Evolutionary conservation across 75 land plant genomes (phyloP).

Genomic region (Isoetes taiwanensis): DNA sequence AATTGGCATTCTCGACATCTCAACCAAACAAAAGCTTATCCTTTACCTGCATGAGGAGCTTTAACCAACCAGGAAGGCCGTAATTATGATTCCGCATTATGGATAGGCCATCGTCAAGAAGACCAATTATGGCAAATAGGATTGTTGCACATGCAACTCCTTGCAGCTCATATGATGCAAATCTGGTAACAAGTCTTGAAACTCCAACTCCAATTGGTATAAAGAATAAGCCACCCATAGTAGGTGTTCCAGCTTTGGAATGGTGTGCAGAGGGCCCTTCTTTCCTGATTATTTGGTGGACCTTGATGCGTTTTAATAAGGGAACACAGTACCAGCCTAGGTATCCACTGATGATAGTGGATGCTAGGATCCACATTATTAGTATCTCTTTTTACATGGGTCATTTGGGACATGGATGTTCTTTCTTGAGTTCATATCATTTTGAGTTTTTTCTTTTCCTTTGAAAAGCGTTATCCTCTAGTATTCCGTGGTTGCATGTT

Average conservation of each 20-base stretch:
- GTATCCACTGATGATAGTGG: constrained; percentile 33
- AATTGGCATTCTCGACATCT: no score
- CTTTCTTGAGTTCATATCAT: no score
- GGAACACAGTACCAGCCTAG: constrained; percentile 60
- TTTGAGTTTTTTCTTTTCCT: no score
- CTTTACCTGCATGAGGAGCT: constrained; percentile 47
- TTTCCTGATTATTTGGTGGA: constrained; percentile 38
- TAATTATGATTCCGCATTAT: constrained; percentile 38
- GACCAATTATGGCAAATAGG: constrained; percentile 60
- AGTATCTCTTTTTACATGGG: no score
- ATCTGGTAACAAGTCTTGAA: constrained; percentile 29
- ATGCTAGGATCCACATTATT: no score
- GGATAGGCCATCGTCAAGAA: constrained; percentile 52
- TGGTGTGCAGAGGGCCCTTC: constrained; percentile 40
- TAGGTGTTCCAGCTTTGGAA: constrained; percentile 60
- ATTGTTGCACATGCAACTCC: constrained; percentile 50
- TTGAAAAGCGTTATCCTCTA: no score
- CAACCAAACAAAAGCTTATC: not conserved
- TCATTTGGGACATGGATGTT: no score
- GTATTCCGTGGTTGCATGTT: no score
- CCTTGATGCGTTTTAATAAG: constrained; percentile 35
- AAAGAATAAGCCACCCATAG: constrained; percentile 93
- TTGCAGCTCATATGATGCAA: constrained; percentile 33
- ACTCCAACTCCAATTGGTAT: constrained; percentile 61
- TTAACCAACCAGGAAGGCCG: constrained; percentile 56